These are phyloP conservation scores for Polygonum maritimum DNA, from an alignment of 148 eudicot genomes.

Conservation along the genomic window DNA sequence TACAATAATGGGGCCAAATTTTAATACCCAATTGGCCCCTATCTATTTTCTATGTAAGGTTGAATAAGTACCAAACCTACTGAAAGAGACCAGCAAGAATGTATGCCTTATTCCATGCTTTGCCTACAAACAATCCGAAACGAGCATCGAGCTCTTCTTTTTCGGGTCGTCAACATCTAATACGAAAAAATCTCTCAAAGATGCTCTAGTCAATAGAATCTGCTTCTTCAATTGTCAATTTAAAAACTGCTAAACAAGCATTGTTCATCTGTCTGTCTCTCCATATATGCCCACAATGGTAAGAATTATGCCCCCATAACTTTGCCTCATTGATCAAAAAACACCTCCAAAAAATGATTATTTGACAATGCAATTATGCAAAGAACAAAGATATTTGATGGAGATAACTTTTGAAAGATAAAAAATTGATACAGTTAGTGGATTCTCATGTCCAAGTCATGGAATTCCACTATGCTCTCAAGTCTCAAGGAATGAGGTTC, in stretches of 20 bases:
- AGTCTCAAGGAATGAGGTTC: conserved; percentile 59
- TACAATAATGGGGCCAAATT: conserved; percentile 17
- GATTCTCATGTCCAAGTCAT: conserved; percentile 52
- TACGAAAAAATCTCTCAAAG: conserved; percentile 30
- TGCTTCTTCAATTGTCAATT: conserved; percentile 24
- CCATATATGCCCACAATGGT: conserved; percentile 19
- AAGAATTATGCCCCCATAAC: conserved; percentile 12
- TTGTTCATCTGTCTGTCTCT: conserved; percentile 11
- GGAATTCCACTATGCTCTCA: conserved; percentile 37
- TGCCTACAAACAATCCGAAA: conserved; percentile 51
- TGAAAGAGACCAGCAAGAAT: conserved; percentile 50
- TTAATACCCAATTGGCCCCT: conserved; percentile 27
- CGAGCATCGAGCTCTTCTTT: conserved; percentile 41
- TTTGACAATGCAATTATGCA: neutral
- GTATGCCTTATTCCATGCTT: conserved; percentile 67
- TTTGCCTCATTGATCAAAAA: conserved; percentile 7
- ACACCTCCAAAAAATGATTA: neutral
- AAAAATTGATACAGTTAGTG: conserved; percentile 35
- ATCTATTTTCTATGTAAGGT: conserved; percentile 26
- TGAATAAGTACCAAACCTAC: conserved; percentile 81
- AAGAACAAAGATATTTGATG: neutral
- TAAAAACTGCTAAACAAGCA: conserved; percentile 18
- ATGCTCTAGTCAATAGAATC: conserved; percentile 78
- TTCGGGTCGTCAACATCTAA: conserved; percentile 40
- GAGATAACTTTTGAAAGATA: conserved; percentile 28